Percentiles rank a stretch among this genome's conserved stretches.
These are phyloP conservation scores for Leccinum aurantiacum DNA, from an alignment of 768 basidiomycete species.

Conservation along the genomic window DNA sequence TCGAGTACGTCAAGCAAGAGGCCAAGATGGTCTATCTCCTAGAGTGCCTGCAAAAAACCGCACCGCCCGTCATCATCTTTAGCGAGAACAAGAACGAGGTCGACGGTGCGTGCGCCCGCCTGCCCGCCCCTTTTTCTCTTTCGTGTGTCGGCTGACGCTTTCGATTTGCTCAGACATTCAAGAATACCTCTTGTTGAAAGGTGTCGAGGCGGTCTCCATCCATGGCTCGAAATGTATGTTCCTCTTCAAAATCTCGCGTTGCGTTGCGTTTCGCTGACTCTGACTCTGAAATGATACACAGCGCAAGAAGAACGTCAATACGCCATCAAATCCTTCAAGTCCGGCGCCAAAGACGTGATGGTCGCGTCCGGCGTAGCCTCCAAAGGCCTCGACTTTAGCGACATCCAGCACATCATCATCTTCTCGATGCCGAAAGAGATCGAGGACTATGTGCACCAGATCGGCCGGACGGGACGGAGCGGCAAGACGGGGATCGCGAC, in stretches of 20 bases:
- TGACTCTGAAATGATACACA: conserved; percentile 29
- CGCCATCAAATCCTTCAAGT: conserved; percentile 97
- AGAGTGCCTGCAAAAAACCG: conserved; percentile 97
- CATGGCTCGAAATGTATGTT: conserved; percentile 92
- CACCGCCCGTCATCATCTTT: conserved; percentile 97
- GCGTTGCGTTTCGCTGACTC: not conserved
- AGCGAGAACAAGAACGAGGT: conserved; percentile 99
- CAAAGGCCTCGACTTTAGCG: conserved; percentile 97
- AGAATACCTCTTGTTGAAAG: conserved; percentile 94
- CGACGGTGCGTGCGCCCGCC: conserved; percentile 62
- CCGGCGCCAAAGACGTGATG: conserved; percentile 98
- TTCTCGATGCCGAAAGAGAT: conserved; percentile 99
- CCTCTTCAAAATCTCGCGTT: not conserved
- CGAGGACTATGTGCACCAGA: conserved; percentile 99
- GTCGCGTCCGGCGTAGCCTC: conserved; percentile 97
- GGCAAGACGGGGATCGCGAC: conserved; percentile 99
- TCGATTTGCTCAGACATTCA: conserved; percentile 73
- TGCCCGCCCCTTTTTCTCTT: not conserved
- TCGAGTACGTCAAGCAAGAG: conserved; percentile 99
- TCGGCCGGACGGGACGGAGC: conserved; percentile 95
- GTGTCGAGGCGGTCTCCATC: conserved; percentile 97
- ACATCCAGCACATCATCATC: conserved; percentile 98
- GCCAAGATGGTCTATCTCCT: conserved; percentile 99
- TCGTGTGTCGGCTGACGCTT: not conserved
- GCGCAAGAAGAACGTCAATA: conserved; percentile 99